Percentiles rank a stretch among this genome's conserved stretches.
These are phyloP conservation scores for Rhizoctonia solani DNA, from an alignment of 1,284 basidiomycete genomes.

Conservation along the genomic window DNA sequence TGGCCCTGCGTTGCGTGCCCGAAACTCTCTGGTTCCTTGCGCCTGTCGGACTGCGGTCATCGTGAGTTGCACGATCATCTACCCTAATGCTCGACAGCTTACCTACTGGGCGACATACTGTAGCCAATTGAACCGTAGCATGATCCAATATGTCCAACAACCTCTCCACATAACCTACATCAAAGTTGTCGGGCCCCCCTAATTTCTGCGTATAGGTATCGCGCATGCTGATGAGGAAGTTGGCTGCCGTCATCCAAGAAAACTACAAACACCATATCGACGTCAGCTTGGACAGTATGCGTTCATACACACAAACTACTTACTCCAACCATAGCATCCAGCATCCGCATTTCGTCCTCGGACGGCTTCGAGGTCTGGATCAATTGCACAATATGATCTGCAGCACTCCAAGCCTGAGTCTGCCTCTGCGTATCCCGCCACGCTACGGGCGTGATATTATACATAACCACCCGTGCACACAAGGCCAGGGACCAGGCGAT, in stretches of 20 bases:
- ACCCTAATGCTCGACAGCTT: background rate
- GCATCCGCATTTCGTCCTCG: constrained; percentile 20
- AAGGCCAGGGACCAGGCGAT: constrained; percentile 15
- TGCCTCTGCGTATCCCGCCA: constrained; percentile 8
- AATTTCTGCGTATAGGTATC: background rate
- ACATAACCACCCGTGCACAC: constrained; percentile 20
- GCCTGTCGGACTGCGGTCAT: constrained; percentile 14
- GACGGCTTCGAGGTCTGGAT: constrained; percentile 1
- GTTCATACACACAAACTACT: background rate
- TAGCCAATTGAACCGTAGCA: background rate
- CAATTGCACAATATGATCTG: background rate
- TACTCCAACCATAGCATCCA: constrained; percentile 30
- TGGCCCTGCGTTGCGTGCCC: background rate
- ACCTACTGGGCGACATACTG: constrained; percentile 12
- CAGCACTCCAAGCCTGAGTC: background rate
- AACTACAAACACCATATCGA: background rate
- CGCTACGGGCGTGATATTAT: constrained; percentile 3
- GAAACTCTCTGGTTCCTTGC: constrained; percentile 11
- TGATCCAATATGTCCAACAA: constrained; percentile 13
- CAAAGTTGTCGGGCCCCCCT: background rate
- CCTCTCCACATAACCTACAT: background rate
- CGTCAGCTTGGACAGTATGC: background rate
- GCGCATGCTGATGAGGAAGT: constrained; percentile 26
- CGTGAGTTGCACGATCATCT: background rate
- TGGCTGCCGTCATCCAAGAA: constrained; percentile 25